These are phyloP conservation scores for Asterochloris erici DNA, from an alignment of 139 green algal species.

Conservation along the genomic window DNA sequence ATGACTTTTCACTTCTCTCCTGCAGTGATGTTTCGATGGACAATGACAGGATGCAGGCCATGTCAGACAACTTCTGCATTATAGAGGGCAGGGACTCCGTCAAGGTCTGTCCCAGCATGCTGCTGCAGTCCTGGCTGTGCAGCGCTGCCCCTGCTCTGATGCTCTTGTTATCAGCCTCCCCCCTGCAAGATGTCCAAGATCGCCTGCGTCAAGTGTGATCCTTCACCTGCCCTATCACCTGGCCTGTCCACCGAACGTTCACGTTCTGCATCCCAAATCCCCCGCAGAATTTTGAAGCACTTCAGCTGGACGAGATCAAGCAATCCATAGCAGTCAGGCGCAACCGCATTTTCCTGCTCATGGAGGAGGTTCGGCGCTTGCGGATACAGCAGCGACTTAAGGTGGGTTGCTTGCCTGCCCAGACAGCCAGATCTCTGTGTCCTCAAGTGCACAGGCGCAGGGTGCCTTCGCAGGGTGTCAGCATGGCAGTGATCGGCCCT, in stretches of 20 bases:
- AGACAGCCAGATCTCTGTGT: too few species aligned
- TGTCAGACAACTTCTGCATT: constrained; percentile 87
- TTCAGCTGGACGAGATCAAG: constrained; percentile 79
- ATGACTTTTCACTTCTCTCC: not conserved
- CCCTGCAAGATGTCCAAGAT: not conserved
- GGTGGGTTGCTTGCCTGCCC: constrained; percentile 24
- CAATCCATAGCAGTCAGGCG: constrained; percentile 70
- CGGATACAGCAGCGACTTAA: constrained; percentile 93
- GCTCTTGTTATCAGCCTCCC: not conserved
- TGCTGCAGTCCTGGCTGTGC: not conserved
- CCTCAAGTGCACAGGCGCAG: too few species aligned
- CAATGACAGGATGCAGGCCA: constrained; percentile 4
- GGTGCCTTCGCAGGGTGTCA: too few species aligned
- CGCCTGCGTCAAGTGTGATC: not conserved
- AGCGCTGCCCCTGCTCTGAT: not conserved
- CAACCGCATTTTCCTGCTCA: constrained; percentile 93
- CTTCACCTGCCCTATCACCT: not conserved
- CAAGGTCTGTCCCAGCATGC: constrained; percentile 43
- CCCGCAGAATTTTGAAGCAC: constrained; percentile 69
- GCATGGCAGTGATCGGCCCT: too few species aligned
- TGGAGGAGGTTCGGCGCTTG: constrained; percentile 95
- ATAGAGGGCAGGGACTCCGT: constrained; percentile 90
- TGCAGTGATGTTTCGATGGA: not conserved
- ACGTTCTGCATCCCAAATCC: not conserved
- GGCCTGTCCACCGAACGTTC: not conserved